A percentile compares a stretch with the other conserved stretches of the same genome.
Evolutionary conservation across 2,329 filamentous ascomycete genomes (phyloP).

Genomic region (Alternaria arbusti): DNA sequence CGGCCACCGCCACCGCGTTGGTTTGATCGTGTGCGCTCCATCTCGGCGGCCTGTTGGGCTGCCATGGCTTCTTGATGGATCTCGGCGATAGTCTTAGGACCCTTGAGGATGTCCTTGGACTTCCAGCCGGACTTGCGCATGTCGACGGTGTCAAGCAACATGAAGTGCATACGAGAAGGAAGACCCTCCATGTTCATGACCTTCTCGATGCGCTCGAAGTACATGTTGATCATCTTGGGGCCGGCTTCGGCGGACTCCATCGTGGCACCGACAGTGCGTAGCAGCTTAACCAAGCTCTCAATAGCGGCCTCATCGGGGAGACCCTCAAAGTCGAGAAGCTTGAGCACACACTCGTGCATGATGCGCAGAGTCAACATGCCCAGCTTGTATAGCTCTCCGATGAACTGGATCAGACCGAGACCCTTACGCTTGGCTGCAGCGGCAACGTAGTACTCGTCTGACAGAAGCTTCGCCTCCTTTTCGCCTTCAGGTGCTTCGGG

Average conservation of each 20-base stretch:
- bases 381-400: slow-evolving; percentile 98
- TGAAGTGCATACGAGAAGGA: slow-evolving; percentile 88
- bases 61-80: slow-evolving; percentile 83
- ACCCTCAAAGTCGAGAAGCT: slow-evolving; percentile 93
- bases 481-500: slow-evolving; percentile 77
- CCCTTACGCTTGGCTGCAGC: slow-evolving; percentile 95
- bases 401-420: slow-evolving; percentile 98
- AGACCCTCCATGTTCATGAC: slow-evolving; percentile 79
- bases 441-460: slow-evolving; percentile 94
- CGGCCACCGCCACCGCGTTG: slow-evolving; percentile 73
- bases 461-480: slow-evolving; percentile 85
- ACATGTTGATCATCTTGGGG: slow-evolving; percentile 84
- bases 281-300: slow-evolving; percentile 91
- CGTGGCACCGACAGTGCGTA: slow-evolving; percentile 88
- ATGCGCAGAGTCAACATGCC: slow-evolving; percentile 98
- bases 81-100: slow-evolving; percentile 94
- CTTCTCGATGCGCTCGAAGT: slow-evolving; percentile 86
- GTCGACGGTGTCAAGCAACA: slow-evolving; percentile 94
- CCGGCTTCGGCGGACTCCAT: slow-evolving; percentile 83
- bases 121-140: slow-evolving; percentile 78
- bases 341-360: slow-evolving; percentile 99
- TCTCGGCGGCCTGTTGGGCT: slow-evolving; percentile 81
- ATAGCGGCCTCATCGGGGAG: slow-evolving; percentile 94
- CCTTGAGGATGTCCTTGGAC: slow-evolving; percentile 90
- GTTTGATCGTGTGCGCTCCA: slow-evolving; percentile 63